phyloP scores from a whole-genome alignment of 305 asterid species.

The Fraxinus xanthoxyloides region DNA sequence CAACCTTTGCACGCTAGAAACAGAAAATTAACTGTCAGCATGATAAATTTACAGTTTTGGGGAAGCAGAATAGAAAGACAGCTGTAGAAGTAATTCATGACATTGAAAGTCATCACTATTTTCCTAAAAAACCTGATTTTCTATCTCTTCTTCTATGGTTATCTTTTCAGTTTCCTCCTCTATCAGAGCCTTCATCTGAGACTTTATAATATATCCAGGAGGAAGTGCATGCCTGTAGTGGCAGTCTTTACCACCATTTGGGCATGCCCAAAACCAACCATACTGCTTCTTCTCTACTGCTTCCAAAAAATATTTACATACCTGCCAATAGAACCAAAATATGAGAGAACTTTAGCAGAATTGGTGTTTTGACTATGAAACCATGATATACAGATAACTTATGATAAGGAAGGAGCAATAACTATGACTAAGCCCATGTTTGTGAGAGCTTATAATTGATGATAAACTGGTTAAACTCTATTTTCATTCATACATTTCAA shows the following conservation, averaged over 20 bases:
- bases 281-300: constrained; percentile 99
- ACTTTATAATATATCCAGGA: constrained; percentile 83
- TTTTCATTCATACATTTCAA: not conserved
- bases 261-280: constrained; percentile 97
- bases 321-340: constrained; percentile 40
- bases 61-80: not conserved
- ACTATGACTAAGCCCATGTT: not conserved
- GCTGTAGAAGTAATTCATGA: not conserved
- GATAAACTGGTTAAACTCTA: not conserved
- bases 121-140: constrained; percentile 59
- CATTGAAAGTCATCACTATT: not conserved
- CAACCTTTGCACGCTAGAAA: constrained; percentile 72
- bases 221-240: constrained; percentile 95
- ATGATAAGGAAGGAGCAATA: not conserved
- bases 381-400: not conserved
- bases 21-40: constrained; percentile 20
- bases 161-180: constrained; percentile 78
- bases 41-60: not conserved
- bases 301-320: constrained; percentile 86
- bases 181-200: constrained; percentile 95
- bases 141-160: constrained; percentile 91
- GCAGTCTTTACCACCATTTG: constrained; percentile 87
- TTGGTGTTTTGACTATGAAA: constrained; percentile 13
- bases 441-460: not conserved
- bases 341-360: not conserved